A percentile compares a stretch with the other conserved stretches of the same genome.
phyloP scores from a whole-genome alignment of 441 rosid genomes.

The Adansonia madagascariensis region DNA sequence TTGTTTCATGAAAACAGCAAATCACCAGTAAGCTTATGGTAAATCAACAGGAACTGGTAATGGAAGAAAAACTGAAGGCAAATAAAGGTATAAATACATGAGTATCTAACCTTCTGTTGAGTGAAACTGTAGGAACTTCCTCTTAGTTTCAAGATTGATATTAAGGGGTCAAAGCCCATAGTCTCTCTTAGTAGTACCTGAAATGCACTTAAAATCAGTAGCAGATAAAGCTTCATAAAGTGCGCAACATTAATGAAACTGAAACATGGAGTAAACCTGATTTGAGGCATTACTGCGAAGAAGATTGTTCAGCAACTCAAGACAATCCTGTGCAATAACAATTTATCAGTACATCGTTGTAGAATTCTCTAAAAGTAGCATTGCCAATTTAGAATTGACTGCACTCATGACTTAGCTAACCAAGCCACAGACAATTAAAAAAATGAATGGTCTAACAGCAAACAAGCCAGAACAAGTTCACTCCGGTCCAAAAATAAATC shows the following conservation, averaged over 20 bases:
- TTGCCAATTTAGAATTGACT: conserved; percentile 19
- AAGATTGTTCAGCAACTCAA: conserved; percentile 90
- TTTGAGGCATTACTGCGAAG: conserved; percentile 83
- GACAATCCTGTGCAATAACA: conserved; percentile 69
- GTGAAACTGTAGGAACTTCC: conserved; percentile 84
- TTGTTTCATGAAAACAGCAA: conserved; percentile 47
- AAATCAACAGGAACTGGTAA: conserved; percentile 15
- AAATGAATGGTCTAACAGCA: not conserved
- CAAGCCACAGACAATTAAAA: not conserved
- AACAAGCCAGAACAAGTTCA: conserved; percentile 27
- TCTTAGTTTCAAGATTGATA: conserved; percentile 75
- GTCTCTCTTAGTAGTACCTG: conserved; percentile 93
- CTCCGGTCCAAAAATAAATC: not conserved
- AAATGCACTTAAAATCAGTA: conserved; percentile 36
- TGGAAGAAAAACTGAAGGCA: conserved; percentile 19
- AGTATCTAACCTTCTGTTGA: conserved; percentile 93
- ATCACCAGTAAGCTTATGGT: conserved; percentile 46
- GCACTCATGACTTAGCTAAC: conserved; percentile 13
- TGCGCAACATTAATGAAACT: conserved; percentile 10
- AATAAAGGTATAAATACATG: conserved; percentile 30
- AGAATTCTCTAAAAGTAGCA: conserved; percentile 17
- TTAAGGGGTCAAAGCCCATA: conserved; percentile 78
- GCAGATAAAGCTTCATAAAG: conserved; percentile 22
- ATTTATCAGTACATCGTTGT: conserved; percentile 22
- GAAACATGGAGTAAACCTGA: conserved; percentile 59